Base-by-base conservation (phyloP, 2,329 filamentous ascomycete genomes). In the Microascus cirrosus region DNA sequence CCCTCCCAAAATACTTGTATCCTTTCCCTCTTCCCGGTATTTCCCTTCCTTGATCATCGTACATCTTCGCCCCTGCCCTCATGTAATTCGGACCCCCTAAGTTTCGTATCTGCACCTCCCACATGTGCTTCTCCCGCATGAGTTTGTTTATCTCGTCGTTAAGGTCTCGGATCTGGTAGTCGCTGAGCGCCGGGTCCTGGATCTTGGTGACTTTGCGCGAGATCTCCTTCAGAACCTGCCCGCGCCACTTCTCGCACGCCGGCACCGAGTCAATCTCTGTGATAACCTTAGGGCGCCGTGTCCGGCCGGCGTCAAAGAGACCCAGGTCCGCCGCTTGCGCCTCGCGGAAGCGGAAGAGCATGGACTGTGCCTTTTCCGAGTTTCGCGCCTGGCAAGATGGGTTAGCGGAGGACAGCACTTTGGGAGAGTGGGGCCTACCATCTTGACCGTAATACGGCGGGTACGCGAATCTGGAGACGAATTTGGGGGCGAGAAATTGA, bases 81-180 rank as follows among this genome's bases (percentile, higher is more conserved):
- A 94, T 95, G 71, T 97, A 99, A 73, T 97, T 97, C 34, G 94
- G 94, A 2, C 94, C 94, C n/a, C 94, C 94, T 25, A 97, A 71
- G 67, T 95, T 95, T 59, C 92, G 83, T 65, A 99, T 96, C 74
- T 96, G 91, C 65, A 94, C 84, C 77, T 99, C 94, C 94, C 94
- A 99, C 82, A 95, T 92, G 80, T 95, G 91, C 74, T 99, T 99
- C 77, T 99, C 94, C 62, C 91, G 86, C 90, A 99, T 96, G 61
- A 96, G 81, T 75, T 96, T 95, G 79, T 99, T 99, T 79, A 99
- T 95, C 74, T 99, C 94, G 72, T 99, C 94, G 76, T 99, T 99
- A 69, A 99, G 79, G 73, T 99, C 94, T 67, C 94, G 86, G 71
- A 99, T 90, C 78, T 97, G 94, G 77, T 89, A 97, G 78, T 99